Base-by-base conservation (phyloP, 495 filamentous ascomycete species). In the Neurospora sublineolata region DNA sequence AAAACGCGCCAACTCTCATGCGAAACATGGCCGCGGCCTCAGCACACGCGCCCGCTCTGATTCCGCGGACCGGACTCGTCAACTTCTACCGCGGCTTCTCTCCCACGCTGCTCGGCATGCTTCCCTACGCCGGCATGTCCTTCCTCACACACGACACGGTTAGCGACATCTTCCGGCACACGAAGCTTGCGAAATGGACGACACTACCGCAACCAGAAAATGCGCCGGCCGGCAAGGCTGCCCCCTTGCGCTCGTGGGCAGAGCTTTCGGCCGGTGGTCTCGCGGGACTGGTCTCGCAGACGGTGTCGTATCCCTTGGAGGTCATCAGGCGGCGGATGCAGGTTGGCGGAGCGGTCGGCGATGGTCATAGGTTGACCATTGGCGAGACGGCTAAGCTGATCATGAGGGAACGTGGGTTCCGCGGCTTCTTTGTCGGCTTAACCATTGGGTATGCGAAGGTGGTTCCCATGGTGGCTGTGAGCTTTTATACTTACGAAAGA, bases 81-180 rank as follows among this genome's bases (percentile, higher is more conserved):
- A 98, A 98, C 80, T 99, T 99, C 81, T 99, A 97, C 79, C 90
- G 95, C 39, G 95, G 95, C 16, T 99, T 98, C 79, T 89, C 88
- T 0, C 90, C 94, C 0, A 98, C 95, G 0, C 79, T 99, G 16
- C 82, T 92, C 42, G 95, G 95, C 67, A 99, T 99, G 94, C 79
- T 99, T 16, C 95, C 95, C 3, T 99, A 99, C 76, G 95, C 96
- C 16, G 95, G 95, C 68, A 89, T 96, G 76, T 97, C 94, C n/a
- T 99, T 99, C 84, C 87, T 98, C 39, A 96, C 93, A 0, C 95
- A 99, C 80, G 95, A 99, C 77, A 91, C 91, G 4, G 86, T 88
- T 1, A 89, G 92, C 33, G 95, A 99, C 79, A 77, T 92, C 40
- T 86, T 99, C 52, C 92, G 95, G 1, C 82, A 83, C 40, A 89